phyloP scores from a whole-genome alignment of 2,329 filamentous ascomycete genomes.

The Exophiala calicioides region DNA sequence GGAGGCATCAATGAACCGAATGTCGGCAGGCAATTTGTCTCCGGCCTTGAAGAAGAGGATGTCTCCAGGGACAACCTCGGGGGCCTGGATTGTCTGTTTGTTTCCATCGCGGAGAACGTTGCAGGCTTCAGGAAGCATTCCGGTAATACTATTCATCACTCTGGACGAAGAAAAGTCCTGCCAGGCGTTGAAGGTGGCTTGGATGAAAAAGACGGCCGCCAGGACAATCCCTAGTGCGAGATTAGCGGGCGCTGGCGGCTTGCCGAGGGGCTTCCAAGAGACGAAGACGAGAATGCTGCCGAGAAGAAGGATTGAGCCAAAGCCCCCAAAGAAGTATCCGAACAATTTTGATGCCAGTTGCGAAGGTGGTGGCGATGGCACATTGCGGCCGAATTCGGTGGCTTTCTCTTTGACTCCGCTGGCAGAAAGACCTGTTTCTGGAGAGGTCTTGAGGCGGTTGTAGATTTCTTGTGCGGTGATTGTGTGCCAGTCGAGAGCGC shows the following conservation, averaged over 20 bases:
- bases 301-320: conserved; percentile 68
- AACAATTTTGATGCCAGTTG: conserved; percentile 59
- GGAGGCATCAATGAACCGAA: conserved; percentile 68
- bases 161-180: conserved; percentile 75
- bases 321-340: conserved; percentile 76
- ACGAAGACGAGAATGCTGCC: conserved; percentile 73
- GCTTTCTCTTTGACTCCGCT: conserved; percentile 59
- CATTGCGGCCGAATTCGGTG: conserved; percentile 66
- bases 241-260: conserved; percentile 71
- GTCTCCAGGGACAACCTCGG: conserved; percentile 71
- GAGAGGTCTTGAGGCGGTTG: conserved; percentile 59
- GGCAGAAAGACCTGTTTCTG: conserved; percentile 59
- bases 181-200: conserved; percentile 69
- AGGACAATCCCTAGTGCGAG: conserved; percentile 72
- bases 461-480: conserved; percentile 60
- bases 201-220: conserved; percentile 67
- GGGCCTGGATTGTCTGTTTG: conserved; percentile 52
- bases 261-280: conserved; percentile 72
- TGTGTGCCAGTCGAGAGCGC: conserved; percentile 68
- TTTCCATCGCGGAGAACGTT: conserved; percentile 63
- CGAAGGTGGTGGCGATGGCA: conserved; percentile 65
- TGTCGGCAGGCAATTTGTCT: conserved; percentile 72
- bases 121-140: conserved; percentile 75
- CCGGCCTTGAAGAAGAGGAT: conserved; percentile 68
- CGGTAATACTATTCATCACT: conserved; percentile 78